Base-by-base conservation (phyloP, 2,329 filamentous ascomycete species). In the Claviceps pusilla region DNA sequence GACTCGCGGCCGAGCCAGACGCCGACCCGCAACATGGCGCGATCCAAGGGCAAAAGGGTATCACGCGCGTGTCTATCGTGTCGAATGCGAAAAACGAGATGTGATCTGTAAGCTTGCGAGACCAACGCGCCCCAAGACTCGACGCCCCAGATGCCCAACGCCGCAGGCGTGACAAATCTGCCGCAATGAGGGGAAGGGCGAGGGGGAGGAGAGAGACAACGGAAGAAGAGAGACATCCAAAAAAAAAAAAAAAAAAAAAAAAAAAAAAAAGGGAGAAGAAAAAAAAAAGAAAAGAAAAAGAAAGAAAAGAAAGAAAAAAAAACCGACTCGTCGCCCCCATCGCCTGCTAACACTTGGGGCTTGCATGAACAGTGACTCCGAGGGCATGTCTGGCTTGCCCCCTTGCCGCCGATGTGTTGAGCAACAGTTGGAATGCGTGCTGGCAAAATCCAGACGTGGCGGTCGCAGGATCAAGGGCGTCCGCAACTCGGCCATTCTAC, bases 371-470 rank as follows among this genome's bases (percentile, higher is more conserved):
- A 68, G 66, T 31, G 66, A 67, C 51, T 61, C 62, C 1, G 67
- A 62, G 39, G 69, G 68, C 29, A 61, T 61, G n/a, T 65, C 69
- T 19, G 66, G 66, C 12, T 57, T 59, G 12, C 66, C 66, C 5
- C 70, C 69, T 2, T 72, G 70, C 55, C 64, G 68, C 19, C 62
- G 68, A 52, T 72, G 70, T 52, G 59, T 67, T 48, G 65, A 70
- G 48, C 65, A 70, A 49, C 58, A 65, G 51, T 64, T 66, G 43
- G 65, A 71, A 55, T 72, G 70, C 51, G 62, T 71, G 14, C 61
- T 72, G 35, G 69, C 68, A n/a, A 70, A 67, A 5, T 72, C 69
- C 11, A 63, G 64, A 35, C 64, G 70, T 16, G 69, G 70, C 12
- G 69, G 69, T 14, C 64, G 67, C 39, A 65, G 69, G 37, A 62